Conservation (phyloP, 352 stramenopile genomes). For the Pythium inflatum region DNA sequence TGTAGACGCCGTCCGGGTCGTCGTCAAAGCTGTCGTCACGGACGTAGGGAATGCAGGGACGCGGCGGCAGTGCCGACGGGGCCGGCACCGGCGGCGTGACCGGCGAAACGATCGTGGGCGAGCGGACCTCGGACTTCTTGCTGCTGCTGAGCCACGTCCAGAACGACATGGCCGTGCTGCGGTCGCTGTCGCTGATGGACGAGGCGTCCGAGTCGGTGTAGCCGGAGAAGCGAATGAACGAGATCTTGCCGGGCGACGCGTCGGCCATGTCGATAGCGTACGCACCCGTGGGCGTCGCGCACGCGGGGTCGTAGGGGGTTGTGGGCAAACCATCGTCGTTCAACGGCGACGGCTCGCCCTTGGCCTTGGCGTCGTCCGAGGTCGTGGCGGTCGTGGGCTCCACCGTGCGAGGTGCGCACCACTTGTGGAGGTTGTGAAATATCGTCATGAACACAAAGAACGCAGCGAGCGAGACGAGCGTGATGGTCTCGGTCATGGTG, state of each 20-base stretch:
- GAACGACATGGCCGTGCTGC: constrained; percentile 21
- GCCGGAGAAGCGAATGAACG: constrained; percentile 29
- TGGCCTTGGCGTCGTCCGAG: not conserved
- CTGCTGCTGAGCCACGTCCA: constrained; percentile 5
- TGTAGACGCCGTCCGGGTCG: not conserved
- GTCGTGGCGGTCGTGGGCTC: not conserved
- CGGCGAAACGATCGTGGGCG: not conserved
- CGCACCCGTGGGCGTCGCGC: not conserved
- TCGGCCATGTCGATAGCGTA: constrained; percentile 20
- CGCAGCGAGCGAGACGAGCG: not conserved
- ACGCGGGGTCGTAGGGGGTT: not conserved
- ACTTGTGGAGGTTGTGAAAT: constrained; percentile 21
- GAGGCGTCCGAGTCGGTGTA: constrained; percentile 27
- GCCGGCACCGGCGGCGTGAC: not conserved
- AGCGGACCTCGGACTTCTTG: constrained; percentile 6
- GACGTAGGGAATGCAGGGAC: constrained; percentile 3
- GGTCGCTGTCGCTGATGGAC: constrained; percentile 12
- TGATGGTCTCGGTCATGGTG: constrained; percentile 14
- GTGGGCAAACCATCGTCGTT: not conserved
- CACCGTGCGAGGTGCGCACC: too few relatives aligned
- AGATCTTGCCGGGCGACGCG: constrained; percentile 6
- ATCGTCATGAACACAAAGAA: constrained; percentile 28
- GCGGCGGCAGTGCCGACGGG: too few relatives aligned
- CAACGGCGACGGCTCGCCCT: not conserved
- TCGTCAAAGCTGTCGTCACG: not conserved